Conservation (phyloP, 2,329 filamentous ascomycete species). For the Tolypocladium capitatum region DNA sequence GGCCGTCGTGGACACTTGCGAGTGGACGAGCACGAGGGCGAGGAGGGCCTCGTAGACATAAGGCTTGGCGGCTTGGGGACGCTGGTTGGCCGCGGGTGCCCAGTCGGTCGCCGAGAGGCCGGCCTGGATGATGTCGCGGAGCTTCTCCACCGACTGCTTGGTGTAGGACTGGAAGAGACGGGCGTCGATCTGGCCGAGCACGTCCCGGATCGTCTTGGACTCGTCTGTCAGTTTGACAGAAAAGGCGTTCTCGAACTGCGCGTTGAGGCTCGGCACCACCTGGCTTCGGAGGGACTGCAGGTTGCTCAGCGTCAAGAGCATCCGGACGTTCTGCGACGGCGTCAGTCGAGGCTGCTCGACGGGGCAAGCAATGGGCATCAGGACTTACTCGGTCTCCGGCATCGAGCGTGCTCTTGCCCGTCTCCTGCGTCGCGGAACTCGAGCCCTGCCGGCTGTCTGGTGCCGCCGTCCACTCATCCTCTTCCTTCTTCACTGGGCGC, state of each 20-base stretch:
- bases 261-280: slow-evolving; percentile 76
- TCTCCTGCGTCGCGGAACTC: slow-evolving; percentile 19
- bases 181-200: slow-evolving; percentile 78
- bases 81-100: slow-evolving; percentile 43
- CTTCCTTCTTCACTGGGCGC: slow-evolving; percentile 50
- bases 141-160: slow-evolving; percentile 53
- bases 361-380: neutral
- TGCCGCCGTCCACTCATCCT: slow-evolving; percentile 46
- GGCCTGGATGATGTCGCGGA: slow-evolving; percentile 56
- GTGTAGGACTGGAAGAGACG: slow-evolving; percentile 90
- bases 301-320: slow-evolving; percentile 89
- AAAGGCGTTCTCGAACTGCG: slow-evolving; percentile 87
- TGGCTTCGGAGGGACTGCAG: slow-evolving; percentile 70
- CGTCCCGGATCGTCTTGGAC: slow-evolving; percentile 79
- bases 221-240: slow-evolving; percentile 91
- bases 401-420: slow-evolving; percentile 36
- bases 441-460: slow-evolving; percentile 26
- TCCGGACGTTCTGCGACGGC: slow-evolving; percentile 61
- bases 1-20: slow-evolving; percentile 71
- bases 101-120: slow-evolving; percentile 63
- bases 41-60: slow-evolving; percentile 87
- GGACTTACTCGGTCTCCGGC: slow-evolving; percentile 41
- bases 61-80: slow-evolving; percentile 63
- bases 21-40: slow-evolving; percentile 78
- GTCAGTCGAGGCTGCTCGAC: slow-evolving; percentile 9